Percentiles rank a stretch among this genome's conserved stretches.
These are phyloP conservation scores for Tolypocladium pustulatum DNA, from an alignment of 2,329 filamentous ascomycete genomes.

Conservation along the genomic window DNA sequence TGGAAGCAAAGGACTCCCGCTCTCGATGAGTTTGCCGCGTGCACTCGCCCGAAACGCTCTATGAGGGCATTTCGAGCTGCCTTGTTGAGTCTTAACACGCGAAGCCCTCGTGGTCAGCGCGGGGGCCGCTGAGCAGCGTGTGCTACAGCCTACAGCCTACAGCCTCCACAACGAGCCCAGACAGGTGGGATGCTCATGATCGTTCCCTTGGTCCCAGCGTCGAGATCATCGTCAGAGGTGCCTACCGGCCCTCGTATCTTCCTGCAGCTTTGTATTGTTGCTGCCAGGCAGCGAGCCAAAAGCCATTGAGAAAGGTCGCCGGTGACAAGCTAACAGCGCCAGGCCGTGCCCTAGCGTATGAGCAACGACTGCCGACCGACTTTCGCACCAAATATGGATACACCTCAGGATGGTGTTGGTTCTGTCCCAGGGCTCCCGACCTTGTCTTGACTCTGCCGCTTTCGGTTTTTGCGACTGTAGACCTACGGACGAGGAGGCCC, in stretches of 20 bases:
- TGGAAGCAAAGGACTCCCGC: not conserved
- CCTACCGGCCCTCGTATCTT: not conserved
- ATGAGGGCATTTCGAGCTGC: not conserved
- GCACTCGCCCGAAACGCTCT: not conserved
- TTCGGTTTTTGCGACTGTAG: not conserved
- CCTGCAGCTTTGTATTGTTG: not conserved
- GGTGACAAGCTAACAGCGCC: not conserved
- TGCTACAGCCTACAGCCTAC: too few species aligned
- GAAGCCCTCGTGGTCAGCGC: not conserved
- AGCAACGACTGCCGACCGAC: not conserved
- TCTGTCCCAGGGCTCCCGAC: not conserved
- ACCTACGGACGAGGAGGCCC: too few species aligned
- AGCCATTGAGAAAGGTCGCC: not conserved
- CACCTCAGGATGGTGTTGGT: not conserved
- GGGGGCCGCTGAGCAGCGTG: not conserved
- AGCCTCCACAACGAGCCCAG: not conserved
- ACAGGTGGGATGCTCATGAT: not conserved
- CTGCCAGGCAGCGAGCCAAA: not conserved
- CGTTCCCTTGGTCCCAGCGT: not conserved
- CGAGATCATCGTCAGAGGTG: not conserved
- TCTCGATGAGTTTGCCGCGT: not conserved
- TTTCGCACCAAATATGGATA: not conserved
- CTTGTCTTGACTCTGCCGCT: not conserved
- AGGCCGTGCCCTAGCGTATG: not conserved
- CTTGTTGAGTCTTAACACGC: not conserved